Conservation (phyloP, 1,284 basidiomycete species). For the Peniophora sp. region DNA sequence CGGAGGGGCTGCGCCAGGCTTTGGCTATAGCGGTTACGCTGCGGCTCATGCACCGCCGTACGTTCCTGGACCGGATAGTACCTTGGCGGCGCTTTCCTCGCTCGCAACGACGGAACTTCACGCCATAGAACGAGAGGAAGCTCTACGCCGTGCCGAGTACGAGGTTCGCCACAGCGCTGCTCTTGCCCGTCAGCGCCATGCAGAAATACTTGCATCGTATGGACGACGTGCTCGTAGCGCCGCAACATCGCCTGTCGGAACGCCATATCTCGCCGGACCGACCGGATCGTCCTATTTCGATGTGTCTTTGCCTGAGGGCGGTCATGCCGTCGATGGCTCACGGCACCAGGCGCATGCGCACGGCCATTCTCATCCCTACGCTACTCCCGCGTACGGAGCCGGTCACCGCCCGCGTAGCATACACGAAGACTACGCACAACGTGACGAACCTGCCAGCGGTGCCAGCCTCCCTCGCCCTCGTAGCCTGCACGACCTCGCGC, state of each 20-base stretch:
- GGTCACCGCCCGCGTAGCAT: slow-evolving; percentile 13
- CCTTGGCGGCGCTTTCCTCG: slow-evolving; percentile 64
- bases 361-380: slow-evolving; percentile 32
- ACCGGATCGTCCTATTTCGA: slow-evolving; percentile 29
- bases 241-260: slow-evolving; percentile 59
- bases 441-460: slow-evolving; percentile 12
- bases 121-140: slow-evolving; percentile 80
- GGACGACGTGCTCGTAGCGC: slow-evolving; percentile 46
- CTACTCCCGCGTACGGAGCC: slow-evolving; percentile 14
- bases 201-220: slow-evolving; percentile 44
- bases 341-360: slow-evolving; percentile 18
- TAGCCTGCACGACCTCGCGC: slow-evolving; percentile 45
- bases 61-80: neutral
- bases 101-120: slow-evolving; percentile 84
- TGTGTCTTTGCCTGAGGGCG: slow-evolving; percentile 20
- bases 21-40: slow-evolving; percentile 20
- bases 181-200: slow-evolving; percentile 58
- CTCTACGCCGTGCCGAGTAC: slow-evolving; percentile 76
- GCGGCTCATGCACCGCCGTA: slow-evolving; percentile 9
- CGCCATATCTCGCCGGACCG: slow-evolving; percentile 29
- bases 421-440: slow-evolving; percentile 12
- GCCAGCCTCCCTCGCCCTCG: slow-evolving; percentile 5
- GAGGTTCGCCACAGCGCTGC: slow-evolving; percentile 76
- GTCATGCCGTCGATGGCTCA: slow-evolving; percentile 30
- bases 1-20: slow-evolving; percentile 32